Evolutionary conservation across 2,329 filamentous ascomycete genomes (phyloP).

Genomic region (Orbilia quercus): DNA sequence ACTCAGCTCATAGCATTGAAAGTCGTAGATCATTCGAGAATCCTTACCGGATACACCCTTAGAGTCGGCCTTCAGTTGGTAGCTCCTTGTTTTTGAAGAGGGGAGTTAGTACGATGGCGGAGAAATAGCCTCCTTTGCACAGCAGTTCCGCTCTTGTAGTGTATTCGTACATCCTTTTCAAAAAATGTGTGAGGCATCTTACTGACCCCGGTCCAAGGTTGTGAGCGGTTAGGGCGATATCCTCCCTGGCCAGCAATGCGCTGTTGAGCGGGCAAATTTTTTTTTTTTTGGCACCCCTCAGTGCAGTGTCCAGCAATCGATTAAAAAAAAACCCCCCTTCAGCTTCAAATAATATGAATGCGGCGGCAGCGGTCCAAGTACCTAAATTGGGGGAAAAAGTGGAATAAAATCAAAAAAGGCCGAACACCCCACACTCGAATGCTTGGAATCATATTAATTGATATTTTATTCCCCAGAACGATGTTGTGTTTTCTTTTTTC

Average conservation of each 20-base stretch:
- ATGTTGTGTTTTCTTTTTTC: neutral
- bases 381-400: constrained; percentile 48
- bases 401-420: constrained; percentile 41
- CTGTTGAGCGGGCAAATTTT: constrained; percentile 28
- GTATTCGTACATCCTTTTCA: neutral
- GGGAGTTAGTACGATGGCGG: constrained; percentile 16
- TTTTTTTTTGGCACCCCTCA: constrained; percentile 23
- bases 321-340: constrained; percentile 2
- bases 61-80: constrained; percentile 2
- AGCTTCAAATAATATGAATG: constrained; percentile 26
- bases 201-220: neutral
- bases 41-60: constrained; percentile 24
- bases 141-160: neutral
- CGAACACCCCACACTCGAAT: constrained; percentile 13
- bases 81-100: constrained; percentile 3
- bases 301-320: constrained; percentile 21
- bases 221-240: constrained; percentile 1
- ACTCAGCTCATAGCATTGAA: constrained; percentile 24
- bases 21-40: constrained; percentile 53
- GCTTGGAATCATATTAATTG: neutral
- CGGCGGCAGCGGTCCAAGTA: constrained; percentile 35
- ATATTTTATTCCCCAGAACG: constrained; percentile 3
- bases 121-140: constrained; percentile 26
- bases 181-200: constrained; percentile 15
- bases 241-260: constrained; percentile 24